phyloP scores from a whole-genome alignment of 1,139 yeast species.

The Wickerhamiella pararugosa region DNA sequence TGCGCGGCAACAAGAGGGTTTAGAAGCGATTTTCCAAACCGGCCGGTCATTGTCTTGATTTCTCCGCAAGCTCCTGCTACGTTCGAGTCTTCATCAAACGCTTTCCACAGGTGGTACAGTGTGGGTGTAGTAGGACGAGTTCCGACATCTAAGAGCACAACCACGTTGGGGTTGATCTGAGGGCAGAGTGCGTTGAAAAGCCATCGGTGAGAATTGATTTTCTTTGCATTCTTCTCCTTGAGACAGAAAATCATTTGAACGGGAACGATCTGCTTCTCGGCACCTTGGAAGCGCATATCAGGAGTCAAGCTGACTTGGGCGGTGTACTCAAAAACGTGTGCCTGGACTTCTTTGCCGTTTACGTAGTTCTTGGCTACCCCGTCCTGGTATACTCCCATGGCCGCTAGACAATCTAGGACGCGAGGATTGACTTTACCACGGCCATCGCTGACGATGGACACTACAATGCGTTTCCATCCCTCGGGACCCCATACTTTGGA shows the following conservation, averaged over 20 bases:
- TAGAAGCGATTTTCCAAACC: slow-evolving; percentile 58
- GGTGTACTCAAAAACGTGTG: slow-evolving; percentile 88
- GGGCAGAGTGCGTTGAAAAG: slow-evolving; percentile 87
- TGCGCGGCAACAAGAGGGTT: slow-evolving; percentile 95
- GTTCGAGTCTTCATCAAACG: slow-evolving; percentile 86
- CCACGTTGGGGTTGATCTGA: slow-evolving; percentile 72
- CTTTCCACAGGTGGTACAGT: slow-evolving; percentile 87
- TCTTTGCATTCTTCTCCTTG: slow-evolving; percentile 77
- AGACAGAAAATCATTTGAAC: slow-evolving; percentile 84
- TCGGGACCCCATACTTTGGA: slow-evolving; percentile 89
- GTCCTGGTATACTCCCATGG: slow-evolving; percentile 92
- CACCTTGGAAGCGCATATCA: slow-evolving; percentile 64
- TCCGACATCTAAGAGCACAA: slow-evolving; percentile 78
- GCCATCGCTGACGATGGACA: slow-evolving; percentile 83
- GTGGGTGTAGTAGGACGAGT: slow-evolving; percentile 79
- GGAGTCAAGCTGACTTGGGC: slow-evolving; percentile 80
- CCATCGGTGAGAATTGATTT: slow-evolving; percentile 94
- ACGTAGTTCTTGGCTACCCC: slow-evolving; percentile 91
- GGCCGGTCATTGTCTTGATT: slow-evolving; percentile 86
- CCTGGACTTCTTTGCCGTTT: slow-evolving; percentile 76
- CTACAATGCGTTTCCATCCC: slow-evolving; percentile 92
- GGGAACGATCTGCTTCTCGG: slow-evolving; percentile 76
- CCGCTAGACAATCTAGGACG: slow-evolving; percentile 71
- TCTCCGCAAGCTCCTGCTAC: slow-evolving; percentile 99
- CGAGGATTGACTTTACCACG: slow-evolving; percentile 73